phyloP scores from a whole-genome alignment of 306 rosid genomes.

The Boehmeria nivea region DNA sequence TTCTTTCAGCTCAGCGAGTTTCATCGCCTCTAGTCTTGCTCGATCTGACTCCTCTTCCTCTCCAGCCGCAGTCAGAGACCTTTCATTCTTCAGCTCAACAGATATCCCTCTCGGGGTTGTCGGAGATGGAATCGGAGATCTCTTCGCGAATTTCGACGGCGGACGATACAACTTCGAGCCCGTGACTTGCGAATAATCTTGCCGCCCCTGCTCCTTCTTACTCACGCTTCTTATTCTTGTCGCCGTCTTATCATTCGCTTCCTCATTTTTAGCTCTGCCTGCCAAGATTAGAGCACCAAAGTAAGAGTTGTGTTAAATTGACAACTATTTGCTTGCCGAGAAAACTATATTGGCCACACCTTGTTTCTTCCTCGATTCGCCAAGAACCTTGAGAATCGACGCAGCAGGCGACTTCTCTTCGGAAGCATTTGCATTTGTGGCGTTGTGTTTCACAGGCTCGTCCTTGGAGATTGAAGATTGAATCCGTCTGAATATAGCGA shows the following conservation, averaged over 20 bases:
- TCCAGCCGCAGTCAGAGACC: slow-evolving; percentile 4
- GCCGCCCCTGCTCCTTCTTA: slow-evolving; percentile 12
- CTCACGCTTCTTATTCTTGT: slow-evolving; percentile 16
- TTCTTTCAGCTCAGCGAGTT: slow-evolving; percentile 46
- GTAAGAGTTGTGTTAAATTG: too few relatives aligned
- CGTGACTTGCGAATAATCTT: slow-evolving; percentile 5
- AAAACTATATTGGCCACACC: too few relatives aligned
- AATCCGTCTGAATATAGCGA: slow-evolving; percentile 42
- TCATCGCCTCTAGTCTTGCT: slow-evolving; percentile 37
- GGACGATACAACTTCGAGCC: slow-evolving; percentile 32
- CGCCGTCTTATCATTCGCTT: slow-evolving; percentile 2
- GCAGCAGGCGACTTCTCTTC: slow-evolving; percentile 30
- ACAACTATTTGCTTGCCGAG: too few relatives aligned
- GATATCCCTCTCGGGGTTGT: slow-evolving; percentile 15
- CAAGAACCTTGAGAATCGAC: slow-evolving; percentile 38
- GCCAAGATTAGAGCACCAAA: slow-evolving; percentile 7
- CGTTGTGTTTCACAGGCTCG: slow-evolving; percentile 6
- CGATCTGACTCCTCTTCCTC: slow-evolving; percentile 20
- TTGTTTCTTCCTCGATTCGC: slow-evolving; percentile 30
- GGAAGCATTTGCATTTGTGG: slow-evolving; percentile 4
- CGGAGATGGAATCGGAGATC: slow-evolving; percentile 47
- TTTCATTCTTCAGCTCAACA: slow-evolving; percentile 8
- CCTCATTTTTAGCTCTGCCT: slow-evolving; percentile 21
- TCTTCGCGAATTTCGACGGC: slow-evolving; percentile 47
- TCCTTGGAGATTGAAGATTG: slow-evolving; percentile 43